Conservation (phyloP, 2,329 filamentous ascomycete species). For the Alternaria consortialis region DNA sequence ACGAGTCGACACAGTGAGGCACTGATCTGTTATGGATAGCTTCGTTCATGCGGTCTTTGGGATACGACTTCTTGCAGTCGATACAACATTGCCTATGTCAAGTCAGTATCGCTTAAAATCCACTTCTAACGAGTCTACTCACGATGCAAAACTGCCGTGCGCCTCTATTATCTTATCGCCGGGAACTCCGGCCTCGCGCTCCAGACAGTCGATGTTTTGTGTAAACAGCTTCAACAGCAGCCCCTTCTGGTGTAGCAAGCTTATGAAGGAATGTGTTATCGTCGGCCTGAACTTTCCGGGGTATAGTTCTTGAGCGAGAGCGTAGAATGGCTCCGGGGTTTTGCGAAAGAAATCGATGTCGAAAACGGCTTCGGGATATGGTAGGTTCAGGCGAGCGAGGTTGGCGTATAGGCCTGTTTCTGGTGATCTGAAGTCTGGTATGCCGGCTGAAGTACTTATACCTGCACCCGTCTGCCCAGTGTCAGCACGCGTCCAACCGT, state of each 20-base stretch:
- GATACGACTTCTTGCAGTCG: conserved; percentile 79
- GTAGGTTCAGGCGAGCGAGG: conserved; percentile 83
- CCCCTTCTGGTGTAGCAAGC: conserved; percentile 79
- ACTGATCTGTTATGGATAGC: conserved; percentile 73
- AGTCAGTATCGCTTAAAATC: conserved; percentile 1
- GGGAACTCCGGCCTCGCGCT: conserved; percentile 85
- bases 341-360: conserved; percentile 88
- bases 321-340: conserved; percentile 90
- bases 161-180: conserved; percentile 86
- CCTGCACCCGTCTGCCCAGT: conserved; percentile 77
- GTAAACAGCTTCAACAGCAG: conserved; percentile 88
- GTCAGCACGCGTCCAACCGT: conserved; percentile 8
- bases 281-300: conserved; percentile 90
- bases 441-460: conserved; percentile 76
- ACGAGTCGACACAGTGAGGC: conserved; percentile 69
- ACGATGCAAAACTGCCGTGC: conserved; percentile 86
- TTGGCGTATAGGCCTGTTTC: conserved; percentile 95
- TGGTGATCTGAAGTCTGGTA: conserved; percentile 94
- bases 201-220: conserved; percentile 97
- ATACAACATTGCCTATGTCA: conserved; percentile 78
- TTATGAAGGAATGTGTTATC: conserved; percentile 87
- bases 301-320: conserved; percentile 89
- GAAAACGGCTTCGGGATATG: conserved; percentile 91
- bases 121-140: background rate
- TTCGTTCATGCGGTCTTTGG: conserved; percentile 76